Evolutionary conservation across 2,329 filamentous ascomycete genomes (phyloP).

Genomic region (Penicillium sp.): DNA sequence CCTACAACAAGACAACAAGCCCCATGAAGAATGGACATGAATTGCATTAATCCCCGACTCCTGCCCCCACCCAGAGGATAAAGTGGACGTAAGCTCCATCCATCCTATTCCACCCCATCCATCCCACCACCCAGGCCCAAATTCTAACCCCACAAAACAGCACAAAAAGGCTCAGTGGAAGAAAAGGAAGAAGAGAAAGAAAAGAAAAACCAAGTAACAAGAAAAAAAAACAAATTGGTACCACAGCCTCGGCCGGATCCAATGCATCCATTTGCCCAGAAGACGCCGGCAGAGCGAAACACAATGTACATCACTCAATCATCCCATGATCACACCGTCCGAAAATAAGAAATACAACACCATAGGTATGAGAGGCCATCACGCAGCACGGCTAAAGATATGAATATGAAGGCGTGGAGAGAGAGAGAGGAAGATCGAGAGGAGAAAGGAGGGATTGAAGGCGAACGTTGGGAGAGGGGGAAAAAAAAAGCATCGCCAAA

Average conservation of each 20-base stretch:
- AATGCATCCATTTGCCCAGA: constrained; percentile 33
- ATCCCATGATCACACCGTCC: constrained; percentile 21
- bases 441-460: background rate
- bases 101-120: background rate
- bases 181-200: background rate
- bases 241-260: constrained; percentile 20
- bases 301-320: constrained; percentile 34
- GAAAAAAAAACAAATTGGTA: constrained; percentile 10
- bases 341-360: constrained; percentile 20
- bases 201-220: constrained; percentile 9
- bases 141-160: constrained; percentile 20
- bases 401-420: constrained; percentile 16
- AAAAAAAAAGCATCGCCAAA: constrained; percentile 21
- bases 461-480: background rate
- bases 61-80: constrained; percentile 9
- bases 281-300: constrained; percentile 33
- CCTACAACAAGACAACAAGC: background rate
- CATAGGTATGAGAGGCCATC: constrained; percentile 18
- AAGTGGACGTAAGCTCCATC: constrained; percentile 13
- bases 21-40: constrained; percentile 19
- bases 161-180: background rate
- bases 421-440: constrained; percentile 6
- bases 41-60: constrained; percentile 22
- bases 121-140: background rate
- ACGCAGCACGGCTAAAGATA: constrained; percentile 13